Percentiles rank a stretch among this genome's conserved stretches.
Conservation (phyloP, 1,284 basidiomycete species). For the Dichomitus squalens region DNA sequence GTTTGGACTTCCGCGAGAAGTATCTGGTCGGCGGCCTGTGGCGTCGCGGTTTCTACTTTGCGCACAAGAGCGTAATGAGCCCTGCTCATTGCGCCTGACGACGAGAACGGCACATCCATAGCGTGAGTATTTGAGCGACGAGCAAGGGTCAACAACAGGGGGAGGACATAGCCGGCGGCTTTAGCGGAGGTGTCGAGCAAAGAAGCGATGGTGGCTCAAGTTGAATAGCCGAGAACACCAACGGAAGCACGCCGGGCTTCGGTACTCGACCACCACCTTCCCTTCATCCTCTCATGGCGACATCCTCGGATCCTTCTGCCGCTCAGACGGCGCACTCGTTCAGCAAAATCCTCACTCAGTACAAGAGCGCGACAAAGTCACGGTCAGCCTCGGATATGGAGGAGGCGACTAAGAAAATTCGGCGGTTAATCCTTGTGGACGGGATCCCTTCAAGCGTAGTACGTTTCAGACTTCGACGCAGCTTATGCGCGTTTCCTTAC, state of each 20-base stretch:
- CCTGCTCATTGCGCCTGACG: conserved; percentile 74
- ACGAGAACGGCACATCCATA: conserved; percentile 75
- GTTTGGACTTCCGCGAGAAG: conserved; percentile 58
- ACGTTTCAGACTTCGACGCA: conserved; percentile 10
- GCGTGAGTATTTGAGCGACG: not conserved
- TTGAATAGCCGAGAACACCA: conserved; percentile 12
- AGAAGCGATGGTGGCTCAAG: conserved; percentile 10
- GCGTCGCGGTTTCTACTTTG: conserved; percentile 59
- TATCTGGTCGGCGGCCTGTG: conserved; percentile 58
- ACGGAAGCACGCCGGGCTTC: conserved; percentile 8
- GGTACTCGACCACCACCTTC: conserved; percentile 14
- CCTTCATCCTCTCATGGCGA: conserved; percentile 15
- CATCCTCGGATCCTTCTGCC: conserved; percentile 27
- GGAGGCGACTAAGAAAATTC: conserved; percentile 79
- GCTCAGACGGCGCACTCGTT: conserved; percentile 67
- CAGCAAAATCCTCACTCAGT: conserved; percentile 73
- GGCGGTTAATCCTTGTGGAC: conserved; percentile 84
- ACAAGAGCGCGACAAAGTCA: conserved; percentile 61
- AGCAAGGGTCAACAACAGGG: not conserved
- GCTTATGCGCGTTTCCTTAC: not conserved
- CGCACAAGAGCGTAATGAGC: conserved; percentile 73
- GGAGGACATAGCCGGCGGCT: not conserved
- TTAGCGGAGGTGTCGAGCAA: not conserved
- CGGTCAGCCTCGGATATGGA: conserved; percentile 70
- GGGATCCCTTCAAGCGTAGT: conserved; percentile 79